Percentiles rank a stretch among this genome's conserved stretches.
These are phyloP conservation scores for Isabelozyma heimii DNA, from an alignment of 805 yeast species.

Conservation along the genomic window DNA sequence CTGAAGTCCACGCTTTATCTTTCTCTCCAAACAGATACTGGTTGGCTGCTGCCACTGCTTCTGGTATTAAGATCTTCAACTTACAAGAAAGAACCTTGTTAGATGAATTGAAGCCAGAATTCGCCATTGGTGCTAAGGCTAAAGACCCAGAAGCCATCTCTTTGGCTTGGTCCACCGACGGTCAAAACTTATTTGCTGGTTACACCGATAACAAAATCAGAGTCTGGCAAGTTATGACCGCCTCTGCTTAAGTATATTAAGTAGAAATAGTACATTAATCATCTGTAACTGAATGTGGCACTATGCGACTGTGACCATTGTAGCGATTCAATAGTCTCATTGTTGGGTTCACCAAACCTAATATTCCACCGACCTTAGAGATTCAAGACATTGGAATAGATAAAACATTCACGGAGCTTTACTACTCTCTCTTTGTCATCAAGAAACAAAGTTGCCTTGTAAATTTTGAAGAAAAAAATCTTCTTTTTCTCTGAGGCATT, in stretches of 20 bases:
- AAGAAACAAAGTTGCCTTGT: conserved; percentile 4
- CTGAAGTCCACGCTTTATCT: conserved; percentile 96
- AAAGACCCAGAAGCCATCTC: conserved; percentile 98
- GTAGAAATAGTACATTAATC: conserved; percentile 4
- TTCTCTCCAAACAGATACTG: conserved; percentile 99
- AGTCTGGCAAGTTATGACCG: conserved; percentile 99
- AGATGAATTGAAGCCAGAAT: conserved; percentile 98
- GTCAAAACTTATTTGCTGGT: conserved; percentile 99
- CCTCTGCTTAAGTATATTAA: conserved; percentile 45
- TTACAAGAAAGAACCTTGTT: conserved; percentile 90
- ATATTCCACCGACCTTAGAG: no score
- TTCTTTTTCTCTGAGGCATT: no score
- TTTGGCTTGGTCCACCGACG: conserved; percentile 99
- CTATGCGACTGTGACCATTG: no score
- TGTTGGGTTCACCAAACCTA: no score
- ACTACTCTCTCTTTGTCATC: no score
- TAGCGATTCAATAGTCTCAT: no score
- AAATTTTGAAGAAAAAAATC: neutral
- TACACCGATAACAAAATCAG: conserved; percentile 99
- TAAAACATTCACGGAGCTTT: no score
- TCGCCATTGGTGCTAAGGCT: conserved; percentile 81
- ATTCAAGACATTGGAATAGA: no score
- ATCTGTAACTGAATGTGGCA: neutral
- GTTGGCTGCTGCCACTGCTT: conserved; percentile 99
- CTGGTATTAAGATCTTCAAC: conserved; percentile 98